These are phyloP conservation scores for Hortiboletus rubellus DNA, from an alignment of 1,284 basidiomycete species.

Conservation along the genomic window DNA sequence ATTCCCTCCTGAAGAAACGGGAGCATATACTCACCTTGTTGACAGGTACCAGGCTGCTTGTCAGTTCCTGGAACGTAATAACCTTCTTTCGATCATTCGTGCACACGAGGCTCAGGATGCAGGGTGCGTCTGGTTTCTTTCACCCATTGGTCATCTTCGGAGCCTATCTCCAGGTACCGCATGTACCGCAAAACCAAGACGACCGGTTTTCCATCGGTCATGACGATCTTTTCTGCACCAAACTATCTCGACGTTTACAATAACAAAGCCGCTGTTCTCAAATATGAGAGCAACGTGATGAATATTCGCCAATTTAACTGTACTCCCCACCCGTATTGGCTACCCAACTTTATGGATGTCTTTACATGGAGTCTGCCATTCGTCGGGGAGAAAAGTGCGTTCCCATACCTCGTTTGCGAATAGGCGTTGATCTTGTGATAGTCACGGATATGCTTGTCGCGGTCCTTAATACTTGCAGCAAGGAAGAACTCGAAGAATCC, in stretches of 20 bases:
- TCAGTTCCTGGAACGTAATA: constrained; percentile 92
- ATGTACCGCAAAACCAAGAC: constrained; percentile 98
- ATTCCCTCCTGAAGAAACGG: background rate
- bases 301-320: constrained; percentile 96
- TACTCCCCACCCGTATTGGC: constrained; percentile 93
- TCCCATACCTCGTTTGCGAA: background rate
- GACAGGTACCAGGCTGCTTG: constrained; percentile 86
- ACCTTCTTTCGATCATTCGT: constrained; percentile 91
- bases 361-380: constrained; percentile 92
- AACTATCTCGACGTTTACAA: constrained; percentile 97
- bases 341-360: constrained; percentile 94
- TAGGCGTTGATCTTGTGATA: constrained; percentile 31
- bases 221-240: constrained; percentile 96
- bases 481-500: constrained; percentile 91
- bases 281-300: constrained; percentile 97
- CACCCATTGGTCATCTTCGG: constrained; percentile 2
- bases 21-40: constrained; percentile 3
- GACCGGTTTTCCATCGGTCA: constrained; percentile 90
- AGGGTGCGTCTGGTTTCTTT: constrained; percentile 53
- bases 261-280: constrained; percentile 95
- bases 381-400: constrained; percentile 91
- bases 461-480: constrained; percentile 90
- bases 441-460: constrained; percentile 97
- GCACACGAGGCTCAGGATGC: constrained; percentile 97
- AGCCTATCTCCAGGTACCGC: constrained; percentile 61